Conservation (phyloP, 1,139 yeast genomes). For the Taiozyma onychis region DNA sequence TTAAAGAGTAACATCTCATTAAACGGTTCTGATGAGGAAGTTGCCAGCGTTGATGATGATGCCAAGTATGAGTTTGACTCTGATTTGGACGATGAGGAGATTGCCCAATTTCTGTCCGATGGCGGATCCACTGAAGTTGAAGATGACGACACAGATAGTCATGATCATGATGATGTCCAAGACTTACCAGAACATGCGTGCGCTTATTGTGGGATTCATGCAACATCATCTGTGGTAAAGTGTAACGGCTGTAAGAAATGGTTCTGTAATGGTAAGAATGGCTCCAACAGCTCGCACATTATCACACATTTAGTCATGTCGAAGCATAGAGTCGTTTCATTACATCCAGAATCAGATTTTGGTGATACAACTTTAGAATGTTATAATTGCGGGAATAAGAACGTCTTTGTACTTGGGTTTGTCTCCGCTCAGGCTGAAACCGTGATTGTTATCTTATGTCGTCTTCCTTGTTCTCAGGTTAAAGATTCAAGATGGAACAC, state of each 20-base stretch:
- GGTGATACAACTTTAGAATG: conserved; percentile 88
- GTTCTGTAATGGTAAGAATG: conserved; percentile 82
- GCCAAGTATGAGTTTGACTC: conserved; percentile 11
- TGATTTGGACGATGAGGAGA: conserved; percentile 6
- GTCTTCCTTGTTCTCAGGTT: conserved; percentile 83
- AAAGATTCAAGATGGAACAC: conserved; percentile 83
- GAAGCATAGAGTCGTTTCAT: conserved; percentile 66
- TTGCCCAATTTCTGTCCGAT: conserved; percentile 5
- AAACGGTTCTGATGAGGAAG: background rate
- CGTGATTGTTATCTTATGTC: conserved; percentile 80
- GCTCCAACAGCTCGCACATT: conserved; percentile 67
- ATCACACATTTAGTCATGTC: conserved; percentile 81
- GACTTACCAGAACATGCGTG: conserved; percentile 41
- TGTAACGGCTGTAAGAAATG: conserved; percentile 78
- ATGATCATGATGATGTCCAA: conserved; percentile 6
- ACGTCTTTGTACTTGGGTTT: conserved; percentile 79
- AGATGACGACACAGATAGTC: conserved; percentile 4
- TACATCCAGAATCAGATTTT: conserved; percentile 76
- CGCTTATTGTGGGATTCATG: conserved; percentile 73
- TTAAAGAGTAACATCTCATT: conserved; percentile 3
- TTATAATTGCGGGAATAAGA: conserved; percentile 81
- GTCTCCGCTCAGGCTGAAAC: conserved; percentile 86
- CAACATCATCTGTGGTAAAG: conserved; percentile 62
- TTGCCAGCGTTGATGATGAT: conserved; percentile 6
- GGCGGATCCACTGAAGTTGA: conserved; percentile 2